phyloP scores from a whole-genome alignment of 164 flowering plant genomes.

The Brasenia schreberi region DNA sequence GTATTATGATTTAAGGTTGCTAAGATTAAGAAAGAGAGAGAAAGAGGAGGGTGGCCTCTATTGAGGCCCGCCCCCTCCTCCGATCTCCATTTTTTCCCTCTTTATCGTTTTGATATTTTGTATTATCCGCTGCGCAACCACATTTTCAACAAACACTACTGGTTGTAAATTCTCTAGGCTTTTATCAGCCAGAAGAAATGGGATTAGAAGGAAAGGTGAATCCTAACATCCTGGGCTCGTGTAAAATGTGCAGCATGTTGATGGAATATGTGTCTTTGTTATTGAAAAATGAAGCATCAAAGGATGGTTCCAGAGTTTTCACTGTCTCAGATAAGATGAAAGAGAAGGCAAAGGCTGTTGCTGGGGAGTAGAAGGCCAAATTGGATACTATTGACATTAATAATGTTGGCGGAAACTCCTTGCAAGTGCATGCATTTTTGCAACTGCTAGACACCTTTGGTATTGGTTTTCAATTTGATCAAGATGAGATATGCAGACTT shows the following conservation, averaged over 20 bases:
- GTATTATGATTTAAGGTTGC: too few relatives aligned
- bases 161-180: conserved; percentile 15
- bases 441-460: conserved; percentile 79
- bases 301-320: conserved; percentile 1
- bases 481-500: conserved; percentile 52
- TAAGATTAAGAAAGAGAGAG: too few relatives aligned
- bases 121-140: too few relatives aligned
- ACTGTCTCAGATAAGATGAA: conserved; percentile 25
- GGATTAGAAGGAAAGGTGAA: conserved; percentile 69
- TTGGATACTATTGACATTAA: conserved; percentile 70
- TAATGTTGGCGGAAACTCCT: conserved; percentile 79
- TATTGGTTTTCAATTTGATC: conserved; percentile 61
- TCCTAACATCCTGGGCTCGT: conserved; percentile 56
- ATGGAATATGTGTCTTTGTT: conserved; percentile 73
- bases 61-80: too few relatives aligned
- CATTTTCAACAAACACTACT: too few relatives aligned
- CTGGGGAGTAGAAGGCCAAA: conserved; percentile 88
- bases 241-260: conserved; percentile 90
- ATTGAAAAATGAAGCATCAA: conserved; percentile 5
- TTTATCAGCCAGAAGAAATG: conserved; percentile 41
- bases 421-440: conserved; percentile 95
- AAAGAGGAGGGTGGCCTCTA: too few relatives aligned
- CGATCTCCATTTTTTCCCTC: too few relatives aligned
- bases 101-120: too few relatives aligned
- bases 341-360: conserved; percentile 57